phyloP scores from a whole-genome alignment of 805 yeast genomes.

The Candida tammaniensis region DNA sequence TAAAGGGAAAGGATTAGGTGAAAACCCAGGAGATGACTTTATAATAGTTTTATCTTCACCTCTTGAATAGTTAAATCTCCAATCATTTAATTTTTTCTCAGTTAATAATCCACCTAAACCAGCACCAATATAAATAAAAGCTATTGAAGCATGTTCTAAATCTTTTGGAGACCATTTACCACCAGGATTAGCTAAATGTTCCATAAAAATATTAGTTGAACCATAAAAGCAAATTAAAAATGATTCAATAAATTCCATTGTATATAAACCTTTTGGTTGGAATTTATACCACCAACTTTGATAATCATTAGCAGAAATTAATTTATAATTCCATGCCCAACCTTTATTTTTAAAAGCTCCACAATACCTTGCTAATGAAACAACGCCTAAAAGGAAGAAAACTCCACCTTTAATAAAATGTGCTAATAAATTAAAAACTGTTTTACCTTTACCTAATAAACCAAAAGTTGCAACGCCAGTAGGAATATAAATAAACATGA shows the following conservation, averaged over 20 bases:
- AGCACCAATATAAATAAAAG: slow-evolving; percentile 68
- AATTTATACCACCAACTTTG: slow-evolving; percentile 29
- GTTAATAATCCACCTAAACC: slow-evolving; percentile 88
- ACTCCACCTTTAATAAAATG: slow-evolving; percentile 97
- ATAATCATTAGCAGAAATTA: slow-evolving; percentile 26
- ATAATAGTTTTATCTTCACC: slow-evolving; percentile 15
- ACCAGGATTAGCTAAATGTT: slow-evolving; percentile 66
- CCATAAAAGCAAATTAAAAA: slow-evolving; percentile 85
- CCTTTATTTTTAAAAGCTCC: slow-evolving; percentile 78
- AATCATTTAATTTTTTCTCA: slow-evolving; percentile 61
- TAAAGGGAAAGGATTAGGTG: slow-evolving; percentile 93
- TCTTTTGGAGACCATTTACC: slow-evolving; percentile 77
- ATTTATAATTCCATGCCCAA: slow-evolving; percentile 80
- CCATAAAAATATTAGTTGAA: slow-evolving; percentile 82
- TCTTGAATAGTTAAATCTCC: slow-evolving; percentile 48
- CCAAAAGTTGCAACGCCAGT: slow-evolving; percentile 65
- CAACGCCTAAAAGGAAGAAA: slow-evolving; percentile 69
- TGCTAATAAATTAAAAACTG: slow-evolving; percentile 81
- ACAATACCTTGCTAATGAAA: slow-evolving; percentile 82
- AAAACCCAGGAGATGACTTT: slow-evolving; percentile 64
- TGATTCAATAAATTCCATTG: slow-evolving; percentile 86
- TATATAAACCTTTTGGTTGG: slow-evolving; percentile 49
- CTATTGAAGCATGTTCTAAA: slow-evolving; percentile 35
- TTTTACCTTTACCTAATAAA: slow-evolving; percentile 62
- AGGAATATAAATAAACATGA: slow-evolving; percentile 56